Percentiles rank a stretch among this genome's conserved stretches.
Conservation (phyloP, 1,284 basidiomycete species). For the Rhodofomes roseus region DNA sequence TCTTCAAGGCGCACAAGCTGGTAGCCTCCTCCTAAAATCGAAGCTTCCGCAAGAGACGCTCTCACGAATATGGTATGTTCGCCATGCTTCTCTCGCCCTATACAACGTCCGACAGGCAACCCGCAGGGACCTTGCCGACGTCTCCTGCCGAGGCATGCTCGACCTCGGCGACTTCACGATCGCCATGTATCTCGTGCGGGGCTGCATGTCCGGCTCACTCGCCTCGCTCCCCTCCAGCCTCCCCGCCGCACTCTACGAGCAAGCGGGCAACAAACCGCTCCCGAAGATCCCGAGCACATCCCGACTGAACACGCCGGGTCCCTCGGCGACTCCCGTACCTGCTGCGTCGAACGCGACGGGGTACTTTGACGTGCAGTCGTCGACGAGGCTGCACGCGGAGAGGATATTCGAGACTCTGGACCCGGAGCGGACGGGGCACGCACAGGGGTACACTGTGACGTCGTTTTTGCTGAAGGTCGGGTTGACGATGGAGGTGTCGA, state of each 20-base stretch:
- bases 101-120: not conserved
- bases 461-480: conserved; percentile 21
- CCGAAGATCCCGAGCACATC: conserved; percentile 1
- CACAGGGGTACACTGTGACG: conserved; percentile 16
- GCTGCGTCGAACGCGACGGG: not conserved
- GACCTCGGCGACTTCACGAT: conserved; percentile 92
- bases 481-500: conserved; percentile 15
- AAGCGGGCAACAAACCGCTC: conserved; percentile 42
- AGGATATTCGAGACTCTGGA: conserved; percentile 25
- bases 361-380: conserved; percentile 14
- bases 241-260: conserved; percentile 85
- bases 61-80: conserved; percentile 83
- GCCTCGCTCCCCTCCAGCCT: conserved; percentile 73
- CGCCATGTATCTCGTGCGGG: conserved; percentile 96
- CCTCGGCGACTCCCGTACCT: conserved; percentile 10
- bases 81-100: too few species aligned
- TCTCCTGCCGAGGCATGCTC: conserved; percentile 83
- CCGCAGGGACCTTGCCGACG: conserved; percentile 91
- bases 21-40: conserved; percentile 90
- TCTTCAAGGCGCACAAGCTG: conserved; percentile 73
- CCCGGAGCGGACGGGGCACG: conserved; percentile 17
- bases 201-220: conserved; percentile 79
- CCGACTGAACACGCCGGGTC: conserved; percentile 4
- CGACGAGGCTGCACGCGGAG: conserved; percentile 19
- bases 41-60: conserved; percentile 85